Percentiles rank a stretch among this genome's conserved stretches.
These are phyloP conservation scores for Kodamaea leandrae DNA, from an alignment of 805 yeast species.

Conservation along the genomic window DNA sequence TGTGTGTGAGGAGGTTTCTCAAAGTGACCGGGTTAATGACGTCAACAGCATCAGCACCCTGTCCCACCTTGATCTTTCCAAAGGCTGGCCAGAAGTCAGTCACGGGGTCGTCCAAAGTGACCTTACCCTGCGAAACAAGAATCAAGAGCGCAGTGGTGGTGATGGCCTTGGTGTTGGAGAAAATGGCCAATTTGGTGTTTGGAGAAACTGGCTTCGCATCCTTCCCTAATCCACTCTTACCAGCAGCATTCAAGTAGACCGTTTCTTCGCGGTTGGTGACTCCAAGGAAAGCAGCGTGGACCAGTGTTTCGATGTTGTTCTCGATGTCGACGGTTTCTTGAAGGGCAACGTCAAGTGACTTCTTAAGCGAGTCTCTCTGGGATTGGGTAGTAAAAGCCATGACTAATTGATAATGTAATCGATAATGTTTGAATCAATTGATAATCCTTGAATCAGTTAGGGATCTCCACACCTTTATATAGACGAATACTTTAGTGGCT, in stretches of 20 bases:
- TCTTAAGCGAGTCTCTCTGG: not conserved
- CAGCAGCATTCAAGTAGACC: constrained; percentile 18
- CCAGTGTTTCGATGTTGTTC: not conserved
- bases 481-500: no score
- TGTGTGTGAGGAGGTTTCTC: constrained; percentile 28
- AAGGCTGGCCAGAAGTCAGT: constrained; percentile 29
- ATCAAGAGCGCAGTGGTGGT: constrained; percentile 34
- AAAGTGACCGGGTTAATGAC: constrained; percentile 25
- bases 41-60: constrained; percentile 23
- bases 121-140: constrained; percentile 29
- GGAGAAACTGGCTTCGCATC: constrained; percentile 2
- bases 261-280: constrained; percentile 23
- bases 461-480: no score
- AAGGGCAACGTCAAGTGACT: not conserved
- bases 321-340: not conserved
- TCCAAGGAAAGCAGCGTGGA: constrained; percentile 15
- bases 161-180: constrained; percentile 33
- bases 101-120: constrained; percentile 35
- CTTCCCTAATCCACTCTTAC: constrained; percentile 13
- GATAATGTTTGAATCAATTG: no score
- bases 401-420: no score
- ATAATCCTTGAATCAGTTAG: no score
- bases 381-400: no score
- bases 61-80: constrained; percentile 21
- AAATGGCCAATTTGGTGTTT: constrained; percentile 16